These are phyloP conservation scores for Torulaspora delbrueckii DNA, from an alignment of 805 yeast species.

Conservation along the genomic window DNA sequence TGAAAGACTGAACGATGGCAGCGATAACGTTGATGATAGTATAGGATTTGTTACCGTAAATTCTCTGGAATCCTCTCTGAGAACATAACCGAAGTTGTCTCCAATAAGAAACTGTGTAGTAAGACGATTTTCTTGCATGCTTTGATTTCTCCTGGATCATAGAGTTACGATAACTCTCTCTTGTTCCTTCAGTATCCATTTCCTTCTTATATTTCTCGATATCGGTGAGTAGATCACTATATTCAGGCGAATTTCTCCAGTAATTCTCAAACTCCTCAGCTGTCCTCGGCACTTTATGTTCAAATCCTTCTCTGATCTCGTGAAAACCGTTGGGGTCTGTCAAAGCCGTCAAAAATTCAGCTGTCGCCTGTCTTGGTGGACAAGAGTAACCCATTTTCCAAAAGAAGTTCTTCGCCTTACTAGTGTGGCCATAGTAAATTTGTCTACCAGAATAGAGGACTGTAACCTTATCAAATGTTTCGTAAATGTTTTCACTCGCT, in stretches of 20 bases:
- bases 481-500: conserved; percentile 54
- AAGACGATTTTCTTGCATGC: conserved; percentile 19
- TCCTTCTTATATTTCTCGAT: conserved; percentile 39
- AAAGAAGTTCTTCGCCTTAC: conserved; percentile 47
- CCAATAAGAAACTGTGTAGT: conserved; percentile 29
- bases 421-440: conserved; percentile 51
- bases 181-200: conserved; percentile 34
- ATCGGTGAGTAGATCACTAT: conserved; percentile 36
- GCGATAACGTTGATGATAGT: conserved; percentile 30
- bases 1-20: conserved; percentile 50
- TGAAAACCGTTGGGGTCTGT: conserved; percentile 52
- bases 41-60: conserved; percentile 55
- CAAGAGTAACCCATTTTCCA: conserved; percentile 52
- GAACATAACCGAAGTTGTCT: conserved; percentile 49
- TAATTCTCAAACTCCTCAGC: conserved; percentile 50
- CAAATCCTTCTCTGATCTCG: conserved; percentile 39
- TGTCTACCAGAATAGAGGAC: conserved; percentile 52
- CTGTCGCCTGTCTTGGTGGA: conserved; percentile 55
- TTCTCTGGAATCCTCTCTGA: conserved; percentile 50
- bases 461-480: conserved; percentile 49
- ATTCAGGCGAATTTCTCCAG: conserved; percentile 42
- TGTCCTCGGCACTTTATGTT: conserved; percentile 48
- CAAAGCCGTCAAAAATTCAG: conserved; percentile 57
- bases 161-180: conserved; percentile 30
- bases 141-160: conserved; percentile 31